phyloP scores from a whole-genome alignment of 148 eudicot species.

The Selenicereus undatus region DNA sequence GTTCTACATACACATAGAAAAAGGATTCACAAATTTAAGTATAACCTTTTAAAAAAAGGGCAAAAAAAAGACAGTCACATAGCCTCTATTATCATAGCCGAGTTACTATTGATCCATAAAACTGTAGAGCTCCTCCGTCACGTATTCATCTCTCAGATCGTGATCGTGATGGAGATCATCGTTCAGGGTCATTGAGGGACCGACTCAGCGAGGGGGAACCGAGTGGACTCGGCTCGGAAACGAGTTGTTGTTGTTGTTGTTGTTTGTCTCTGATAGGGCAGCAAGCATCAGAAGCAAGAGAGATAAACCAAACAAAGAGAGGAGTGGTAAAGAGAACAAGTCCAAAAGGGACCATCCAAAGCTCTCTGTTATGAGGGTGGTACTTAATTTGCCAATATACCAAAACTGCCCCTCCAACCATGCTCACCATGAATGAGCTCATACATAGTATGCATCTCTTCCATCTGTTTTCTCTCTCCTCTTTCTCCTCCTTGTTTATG shows the following conservation, averaged over 20 bases:
- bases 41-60: neutral
- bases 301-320: slow-evolving; percentile 33
- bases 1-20: too few relatives aligned
- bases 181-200: slow-evolving; percentile 7
- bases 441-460: slow-evolving; percentile 24
- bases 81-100: too few relatives aligned
- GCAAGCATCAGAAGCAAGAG: slow-evolving; percentile 33
- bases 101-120: too few relatives aligned
- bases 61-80: neutral
- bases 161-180: neutral
- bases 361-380: slow-evolving; percentile 44
- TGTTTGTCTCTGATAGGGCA: slow-evolving; percentile 13
- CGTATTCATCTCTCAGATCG: neutral
- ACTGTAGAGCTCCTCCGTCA: too few relatives aligned
- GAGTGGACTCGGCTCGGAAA: slow-evolving; percentile 5
- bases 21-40: neutral
- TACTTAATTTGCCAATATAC: slow-evolving; percentile 42
- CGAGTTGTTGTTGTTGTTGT: slow-evolving; percentile 13
- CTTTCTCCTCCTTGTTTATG: neutral
- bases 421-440: slow-evolving; percentile 34
- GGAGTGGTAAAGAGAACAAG: slow-evolving; percentile 50
- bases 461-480: slow-evolving; percentile 6
- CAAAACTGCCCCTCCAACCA: slow-evolving; percentile 51
- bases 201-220: neutral
- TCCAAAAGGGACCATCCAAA: slow-evolving; percentile 76